These are phyloP conservation scores for Solanum acaule DNA, from an alignment of 257 asterid genomes.

Conservation along the genomic window DNA sequence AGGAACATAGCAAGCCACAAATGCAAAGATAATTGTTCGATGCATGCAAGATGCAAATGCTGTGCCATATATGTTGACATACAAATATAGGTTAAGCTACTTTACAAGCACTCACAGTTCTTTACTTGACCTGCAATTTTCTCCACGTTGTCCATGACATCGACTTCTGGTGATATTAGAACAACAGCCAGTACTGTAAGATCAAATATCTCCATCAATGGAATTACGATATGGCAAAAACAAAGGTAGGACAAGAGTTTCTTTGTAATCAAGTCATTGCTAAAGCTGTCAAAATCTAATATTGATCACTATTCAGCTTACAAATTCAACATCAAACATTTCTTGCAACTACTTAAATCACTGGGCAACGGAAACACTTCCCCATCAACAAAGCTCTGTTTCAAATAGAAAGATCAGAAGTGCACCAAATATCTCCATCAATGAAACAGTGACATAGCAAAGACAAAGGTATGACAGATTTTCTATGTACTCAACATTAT, in stretches of 20 bases:
- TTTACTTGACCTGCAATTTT: constrained; percentile 44
- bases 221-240: background rate
- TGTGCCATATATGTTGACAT: background rate
- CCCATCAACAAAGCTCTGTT: background rate
- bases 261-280: background rate
- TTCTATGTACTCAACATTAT: background rate
- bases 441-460: background rate
- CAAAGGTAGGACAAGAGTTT: background rate
- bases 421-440: background rate
- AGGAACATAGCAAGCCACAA: background rate
- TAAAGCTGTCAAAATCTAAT: background rate
- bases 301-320: background rate
- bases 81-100: constrained; percentile 48
- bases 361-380: background rate
- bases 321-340: background rate
- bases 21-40: constrained; percentile 64
- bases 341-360: background rate
- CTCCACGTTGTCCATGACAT: constrained; percentile 27
- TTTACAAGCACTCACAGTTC: constrained; percentile 40
- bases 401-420: background rate
- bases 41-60: constrained; percentile 44
- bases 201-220: constrained; percentile 15
- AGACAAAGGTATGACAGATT: background rate
- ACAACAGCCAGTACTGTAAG: constrained; percentile 15
- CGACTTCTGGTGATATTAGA: constrained; percentile 21